phyloP scores from a whole-genome alignment of 257 asterid genomes.

The Solanum bulbocastanum region DNA sequence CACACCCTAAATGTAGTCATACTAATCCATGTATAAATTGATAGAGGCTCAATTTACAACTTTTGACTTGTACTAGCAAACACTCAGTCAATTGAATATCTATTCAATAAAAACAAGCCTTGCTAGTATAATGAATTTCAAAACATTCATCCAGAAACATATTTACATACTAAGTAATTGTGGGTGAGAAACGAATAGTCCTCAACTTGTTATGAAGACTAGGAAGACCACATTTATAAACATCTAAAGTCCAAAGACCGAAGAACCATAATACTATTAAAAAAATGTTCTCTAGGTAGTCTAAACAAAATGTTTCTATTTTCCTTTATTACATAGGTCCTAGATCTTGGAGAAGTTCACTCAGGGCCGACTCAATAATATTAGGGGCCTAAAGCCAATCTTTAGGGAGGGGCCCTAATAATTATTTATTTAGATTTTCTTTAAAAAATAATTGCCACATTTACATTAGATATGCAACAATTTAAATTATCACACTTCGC shows the following conservation, averaged over 20 bases:
- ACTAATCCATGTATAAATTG: background rate
- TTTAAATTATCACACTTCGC: too few relatives aligned
- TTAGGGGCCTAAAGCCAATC: too few relatives aligned
- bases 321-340: background rate
- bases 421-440: too few relatives aligned
- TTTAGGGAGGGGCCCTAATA: too few relatives aligned
- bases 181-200: background rate
- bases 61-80: background rate
- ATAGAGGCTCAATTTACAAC: background rate
- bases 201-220: background rate
- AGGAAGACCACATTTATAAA: background rate
- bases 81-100: background rate
- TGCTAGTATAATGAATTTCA: background rate
- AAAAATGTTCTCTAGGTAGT: background rate
- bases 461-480: too few relatives aligned
- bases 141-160: background rate
- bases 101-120: background rate
- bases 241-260: background rate
- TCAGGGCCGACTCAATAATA: too few relatives aligned
- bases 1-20: background rate
- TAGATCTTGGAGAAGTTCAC: background rate
- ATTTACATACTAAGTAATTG: background rate
- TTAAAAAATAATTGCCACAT: too few relatives aligned
- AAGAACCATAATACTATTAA: background rate
- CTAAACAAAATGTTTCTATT: too few relatives aligned